Evolutionary conservation across 768 basidiomycete genomes (phyloP).

Genomic region (Naganishia onofrii): DNA sequence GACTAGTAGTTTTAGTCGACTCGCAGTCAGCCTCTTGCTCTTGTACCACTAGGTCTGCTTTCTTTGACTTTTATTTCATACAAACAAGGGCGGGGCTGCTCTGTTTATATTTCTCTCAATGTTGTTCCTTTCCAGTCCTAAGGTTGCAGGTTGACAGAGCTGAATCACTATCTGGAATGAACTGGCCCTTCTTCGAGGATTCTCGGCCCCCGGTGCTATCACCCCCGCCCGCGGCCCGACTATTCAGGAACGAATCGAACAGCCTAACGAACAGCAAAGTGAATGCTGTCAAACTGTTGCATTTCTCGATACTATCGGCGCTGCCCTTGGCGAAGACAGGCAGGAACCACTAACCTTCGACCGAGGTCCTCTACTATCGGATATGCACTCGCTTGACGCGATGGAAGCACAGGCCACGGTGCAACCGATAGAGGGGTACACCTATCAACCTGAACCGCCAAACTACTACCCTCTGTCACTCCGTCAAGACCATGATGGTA

Average conservation of each 20-base stretch:
- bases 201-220: too few relatives aligned
- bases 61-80: slow-evolving; percentile 27
- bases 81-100: slow-evolving; percentile 24
- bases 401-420: background rate
- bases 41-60: slow-evolving; percentile 26
- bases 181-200: too few relatives aligned
- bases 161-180: too few relatives aligned
- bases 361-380: too few relatives aligned
- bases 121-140: background rate
- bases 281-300: too few relatives aligned
- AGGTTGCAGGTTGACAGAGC: too few relatives aligned
- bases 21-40: slow-evolving; percentile 24
- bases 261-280: too few relatives aligned
- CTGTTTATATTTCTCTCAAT: slow-evolving; percentile 17
- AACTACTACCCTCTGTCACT: background rate
- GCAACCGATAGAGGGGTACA: background rate
- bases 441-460: background rate
- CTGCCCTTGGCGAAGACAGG: too few relatives aligned
- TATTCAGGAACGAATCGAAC: too few relatives aligned
- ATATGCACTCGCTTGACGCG: background rate
- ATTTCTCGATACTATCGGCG: too few relatives aligned
- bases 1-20: slow-evolving; percentile 14
- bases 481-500: background rate
- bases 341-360: background rate
- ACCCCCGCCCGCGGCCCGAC: too few relatives aligned